Percentiles rank a stretch among this genome's conserved stretches.
Evolutionary conservation across 371 early-diverging fungal species (phyloP).

Genomic region (Mucor irregularis): DNA sequence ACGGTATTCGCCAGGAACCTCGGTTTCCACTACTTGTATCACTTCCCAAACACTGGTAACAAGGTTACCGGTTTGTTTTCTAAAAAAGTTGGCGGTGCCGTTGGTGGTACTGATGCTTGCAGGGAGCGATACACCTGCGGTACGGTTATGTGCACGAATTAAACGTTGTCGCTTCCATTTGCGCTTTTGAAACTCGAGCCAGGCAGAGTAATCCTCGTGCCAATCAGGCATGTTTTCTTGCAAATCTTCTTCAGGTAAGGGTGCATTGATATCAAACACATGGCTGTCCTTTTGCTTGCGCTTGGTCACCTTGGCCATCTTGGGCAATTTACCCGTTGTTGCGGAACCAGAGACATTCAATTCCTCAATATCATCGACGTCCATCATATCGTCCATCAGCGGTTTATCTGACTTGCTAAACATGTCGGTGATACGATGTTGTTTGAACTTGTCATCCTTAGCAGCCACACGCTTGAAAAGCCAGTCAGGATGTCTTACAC

Average conservation of each 20-base stretch:
- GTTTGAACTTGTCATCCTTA: slow-evolving; percentile 76
- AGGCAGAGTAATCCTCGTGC: slow-evolving; percentile 57
- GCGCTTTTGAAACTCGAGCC: slow-evolving; percentile 70
- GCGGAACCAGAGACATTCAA: slow-evolving; percentile 26
- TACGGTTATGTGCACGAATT: slow-evolving; percentile 49
- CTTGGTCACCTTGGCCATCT: slow-evolving; percentile 34
- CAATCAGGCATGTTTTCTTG: slow-evolving; percentile 57
- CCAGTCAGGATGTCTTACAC: slow-evolving; percentile 97
- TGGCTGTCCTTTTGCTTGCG: slow-evolving; percentile 14
- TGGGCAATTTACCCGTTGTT: slow-evolving; percentile 21
- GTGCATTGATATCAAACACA: slow-evolving; percentile 20
- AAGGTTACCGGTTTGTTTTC: slow-evolving; percentile 58
- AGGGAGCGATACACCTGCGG: slow-evolving; percentile 14
- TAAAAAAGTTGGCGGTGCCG: slow-evolving; percentile 47
- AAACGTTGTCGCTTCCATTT: slow-evolving; percentile 69
- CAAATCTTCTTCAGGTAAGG: slow-evolving; percentile 39
- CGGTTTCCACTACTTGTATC: slow-evolving; percentile 81
- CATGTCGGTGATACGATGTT: slow-evolving; percentile 86
- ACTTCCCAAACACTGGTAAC: slow-evolving; percentile 77
- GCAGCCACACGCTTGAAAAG: slow-evolving; percentile 75
- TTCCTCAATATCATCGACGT: slow-evolving; percentile 35
- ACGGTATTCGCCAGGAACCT: slow-evolving; percentile 80
- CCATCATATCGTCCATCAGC: slow-evolving; percentile 13
- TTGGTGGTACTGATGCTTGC: slow-evolving; percentile 1
- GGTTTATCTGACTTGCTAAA: slow-evolving; percentile 55